Evolutionary conservation across 352 stramenopile species (phyloP), one percentile per base, ranked within the genome.

Genomic region (Thraustochytrium sp.): DNA sequence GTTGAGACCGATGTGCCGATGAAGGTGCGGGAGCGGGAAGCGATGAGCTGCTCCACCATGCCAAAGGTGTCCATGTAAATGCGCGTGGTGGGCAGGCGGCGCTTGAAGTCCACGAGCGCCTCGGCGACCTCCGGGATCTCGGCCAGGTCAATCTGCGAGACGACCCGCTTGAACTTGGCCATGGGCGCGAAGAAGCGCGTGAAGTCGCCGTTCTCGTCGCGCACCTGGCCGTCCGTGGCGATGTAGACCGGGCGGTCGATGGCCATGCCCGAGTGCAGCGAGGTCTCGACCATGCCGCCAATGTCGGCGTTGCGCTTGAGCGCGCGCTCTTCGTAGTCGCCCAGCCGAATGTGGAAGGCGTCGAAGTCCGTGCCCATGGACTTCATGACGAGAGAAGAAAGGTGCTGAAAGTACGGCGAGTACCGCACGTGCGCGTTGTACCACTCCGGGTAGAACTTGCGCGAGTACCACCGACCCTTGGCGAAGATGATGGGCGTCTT

Each of bases 51-150:
- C 56, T 82, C 74, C 8, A 82, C 55, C 49, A 76, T 56, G 18
- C 74, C 74, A 51, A 82, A 82, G 37, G 51, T 48, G 51, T 82
- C 74, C 31, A 46, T 80, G 31, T 53, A 51, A 34, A 80, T 80
- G 11, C 23, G 42, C 1, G 68, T 80, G 48, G 48, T 46, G 0
- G 68, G 68, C 16, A 80, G 68, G 11, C 68, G 68, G 21, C 13
- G 21, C 31, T 80, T 63, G 46, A 80, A 80, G 68, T 80, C 68
- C 13, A 55, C n/a, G 48, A 80, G 53, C 23, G 34, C 31, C 68
- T 65, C 53, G 29, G 31, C 31, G 44, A 80, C 68, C 4, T 55
- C 68, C 23, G 68, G 68, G 53, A 55, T 65, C 37, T 80, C 53
- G 37, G 68, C 48, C 8, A 80, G 44, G 31, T 80, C 68, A 18